Conservation (phyloP, 2,329 filamentous ascomycete species). For the Cladophialophora chaetospira region DNA sequence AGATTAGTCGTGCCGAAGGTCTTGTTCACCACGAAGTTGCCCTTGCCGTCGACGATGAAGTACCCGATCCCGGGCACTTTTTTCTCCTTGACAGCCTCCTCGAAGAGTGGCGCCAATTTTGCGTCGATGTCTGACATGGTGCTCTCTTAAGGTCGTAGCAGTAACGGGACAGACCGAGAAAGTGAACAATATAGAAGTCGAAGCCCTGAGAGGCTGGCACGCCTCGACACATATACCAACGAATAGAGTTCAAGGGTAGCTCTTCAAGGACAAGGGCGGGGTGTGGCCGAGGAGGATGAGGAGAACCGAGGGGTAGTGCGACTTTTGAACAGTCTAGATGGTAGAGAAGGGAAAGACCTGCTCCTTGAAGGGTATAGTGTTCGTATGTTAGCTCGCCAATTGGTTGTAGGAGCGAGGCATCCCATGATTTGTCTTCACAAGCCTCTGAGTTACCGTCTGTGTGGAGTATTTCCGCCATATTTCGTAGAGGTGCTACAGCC, state of each 20-base stretch:
- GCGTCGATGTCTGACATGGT: conserved; percentile 15
- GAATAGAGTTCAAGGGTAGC: neutral
- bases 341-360: no score
- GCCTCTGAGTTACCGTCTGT: no score
- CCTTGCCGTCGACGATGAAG: conserved; percentile 23
- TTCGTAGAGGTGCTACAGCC: no score
- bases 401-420: no score
- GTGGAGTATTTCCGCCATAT: no score
- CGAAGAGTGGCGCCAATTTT: conserved; percentile 24
- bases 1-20: conserved; percentile 25
- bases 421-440: no score
- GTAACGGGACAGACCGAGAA: neutral
- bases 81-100: conserved; percentile 28
- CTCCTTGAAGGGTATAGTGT: no score
- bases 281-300: neutral
- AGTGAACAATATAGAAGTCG: neutral
- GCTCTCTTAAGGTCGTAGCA: neutral
- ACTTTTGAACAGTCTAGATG: neutral
- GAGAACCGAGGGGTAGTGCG: conserved; percentile 11
- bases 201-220: neutral
- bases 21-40: conserved; percentile 25
- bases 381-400: no score
- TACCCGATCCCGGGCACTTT: conserved; percentile 27
- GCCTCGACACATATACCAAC: no score
- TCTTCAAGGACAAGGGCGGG: neutral